Conservation (phyloP, 192 early-diverging fungal genomes). For the Backusella psychrophila region DNA sequence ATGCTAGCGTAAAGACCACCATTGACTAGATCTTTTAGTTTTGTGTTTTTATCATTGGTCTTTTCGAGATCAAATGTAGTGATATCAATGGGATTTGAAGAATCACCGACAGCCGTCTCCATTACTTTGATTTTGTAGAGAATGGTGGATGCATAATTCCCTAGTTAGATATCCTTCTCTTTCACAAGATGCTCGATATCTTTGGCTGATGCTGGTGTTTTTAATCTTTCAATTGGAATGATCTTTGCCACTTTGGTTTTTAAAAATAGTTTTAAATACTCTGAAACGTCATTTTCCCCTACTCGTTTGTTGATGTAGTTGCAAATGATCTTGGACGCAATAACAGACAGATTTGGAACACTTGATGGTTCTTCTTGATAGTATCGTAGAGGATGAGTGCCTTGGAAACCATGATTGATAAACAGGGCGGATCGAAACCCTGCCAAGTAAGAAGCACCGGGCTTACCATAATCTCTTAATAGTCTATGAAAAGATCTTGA, state of each 20-base stretch:
- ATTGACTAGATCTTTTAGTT: background rate
- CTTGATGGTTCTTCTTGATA: background rate
- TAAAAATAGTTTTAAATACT: background rate
- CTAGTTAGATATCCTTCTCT: background rate
- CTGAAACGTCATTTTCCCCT: background rate
- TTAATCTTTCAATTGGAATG: background rate
- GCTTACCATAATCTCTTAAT: background rate
- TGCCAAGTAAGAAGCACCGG: background rate
- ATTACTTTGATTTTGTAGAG: background rate
- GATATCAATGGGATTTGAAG: background rate
- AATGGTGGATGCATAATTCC: background rate
- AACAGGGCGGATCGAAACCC: background rate
- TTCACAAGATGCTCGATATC: background rate
- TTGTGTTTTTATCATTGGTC: background rate
- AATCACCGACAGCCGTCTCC: background rate
- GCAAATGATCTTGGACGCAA: background rate
- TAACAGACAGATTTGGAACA: background rate
- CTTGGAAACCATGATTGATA: background rate
- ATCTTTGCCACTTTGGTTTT: background rate
- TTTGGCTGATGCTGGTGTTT: background rate
- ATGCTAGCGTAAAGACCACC: background rate
- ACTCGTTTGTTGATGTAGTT: background rate
- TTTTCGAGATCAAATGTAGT: background rate
- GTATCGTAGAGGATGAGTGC: background rate
- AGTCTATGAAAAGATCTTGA: background rate